These are phyloP conservation scores for Rhododendron vialii DNA, from an alignment of 148 eudicot species.

Conservation along the genomic window DNA sequence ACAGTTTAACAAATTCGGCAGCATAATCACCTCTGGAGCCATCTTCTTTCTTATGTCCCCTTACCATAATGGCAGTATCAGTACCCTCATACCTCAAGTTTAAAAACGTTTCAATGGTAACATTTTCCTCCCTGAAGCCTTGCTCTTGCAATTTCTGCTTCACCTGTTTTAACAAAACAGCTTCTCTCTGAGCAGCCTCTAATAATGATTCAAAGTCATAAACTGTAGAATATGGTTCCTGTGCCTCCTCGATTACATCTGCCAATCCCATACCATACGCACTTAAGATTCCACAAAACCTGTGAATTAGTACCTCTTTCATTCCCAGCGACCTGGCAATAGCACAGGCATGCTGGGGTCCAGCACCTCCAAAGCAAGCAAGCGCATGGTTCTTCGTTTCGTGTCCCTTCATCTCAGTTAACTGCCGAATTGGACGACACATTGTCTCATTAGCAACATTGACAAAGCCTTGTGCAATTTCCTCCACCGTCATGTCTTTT, in stretches of 20 bases:
- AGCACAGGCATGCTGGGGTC: conserved; percentile 99
- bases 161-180: conserved; percentile 53
- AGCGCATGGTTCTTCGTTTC: conserved; percentile 93
- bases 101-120: conserved; percentile 64
- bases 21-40: conserved; percentile 68
- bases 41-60: conserved; percentile 35
- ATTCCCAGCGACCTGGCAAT: conserved; percentile 93
- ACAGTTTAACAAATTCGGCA: conserved; percentile 67
- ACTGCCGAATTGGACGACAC: conserved; percentile 97
- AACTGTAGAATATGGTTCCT: conserved; percentile 82
- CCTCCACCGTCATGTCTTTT: conserved; percentile 88
- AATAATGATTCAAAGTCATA: conserved; percentile 59
- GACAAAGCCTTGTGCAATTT: conserved; percentile 89
- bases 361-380: conserved; percentile 99
- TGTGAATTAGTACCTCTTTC: conserved; percentile 89
- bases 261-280: conserved; percentile 99
- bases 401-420: conserved; percentile 99
- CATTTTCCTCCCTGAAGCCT: conserved; percentile 68
- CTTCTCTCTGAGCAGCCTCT: conserved; percentile 71
- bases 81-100: conserved; percentile 95
- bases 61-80: conserved; percentile 95
- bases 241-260: conserved; percentile 93
- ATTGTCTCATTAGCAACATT: conserved; percentile 97
- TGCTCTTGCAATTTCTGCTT: conserved; percentile 66
- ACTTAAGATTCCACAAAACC: conserved; percentile 94